A percentile compares a stretch with the other conserved stretches of the same genome.
Conservation (phyloP, 352 stramenopile species). For the Peronospora belbahrii region DNA sequence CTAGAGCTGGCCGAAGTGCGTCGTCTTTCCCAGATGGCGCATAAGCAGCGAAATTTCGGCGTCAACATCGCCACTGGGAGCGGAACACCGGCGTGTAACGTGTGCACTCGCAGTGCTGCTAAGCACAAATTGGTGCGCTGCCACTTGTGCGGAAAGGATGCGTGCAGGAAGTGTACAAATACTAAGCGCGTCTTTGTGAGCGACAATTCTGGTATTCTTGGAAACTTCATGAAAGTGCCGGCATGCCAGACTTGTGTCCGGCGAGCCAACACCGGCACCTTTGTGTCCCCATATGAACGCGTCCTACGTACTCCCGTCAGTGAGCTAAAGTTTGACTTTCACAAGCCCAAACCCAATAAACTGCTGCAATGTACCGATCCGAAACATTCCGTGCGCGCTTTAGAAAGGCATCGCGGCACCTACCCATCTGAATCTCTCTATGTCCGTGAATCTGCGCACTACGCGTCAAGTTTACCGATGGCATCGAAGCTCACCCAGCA, state of each 20-base stretch:
- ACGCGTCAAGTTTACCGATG: slow-evolving; percentile 11
- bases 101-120: slow-evolving; percentile 30
- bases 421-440: slow-evolving; percentile 1
- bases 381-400: background rate
- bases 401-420: slow-evolving; percentile 3
- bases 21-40: slow-evolving; percentile 45
- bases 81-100: slow-evolving; percentile 9
- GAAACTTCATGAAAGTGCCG: slow-evolving; percentile 37
- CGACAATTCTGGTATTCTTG: slow-evolving; percentile 33
- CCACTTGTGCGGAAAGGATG: slow-evolving; percentile 34
- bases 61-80: slow-evolving; percentile 15
- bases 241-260: slow-evolving; percentile 35
- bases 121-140: slow-evolving; percentile 39
- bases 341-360: slow-evolving; percentile 10
- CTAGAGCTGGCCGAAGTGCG: slow-evolving; percentile 49
- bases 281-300: slow-evolving; percentile 16
- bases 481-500: slow-evolving; percentile 2
- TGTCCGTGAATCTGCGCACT: background rate
- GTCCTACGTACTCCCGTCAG: slow-evolving; percentile 9
- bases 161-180: slow-evolving; percentile 39
- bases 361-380: background rate
- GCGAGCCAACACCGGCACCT: slow-evolving; percentile 27
- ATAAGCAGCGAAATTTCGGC: slow-evolving; percentile 25
- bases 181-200: slow-evolving; percentile 42
- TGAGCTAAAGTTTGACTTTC: slow-evolving; percentile 14